Conservation (phyloP, 2,329 filamentous ascomycete genomes). For the Aspergillus neoniger region DNA sequence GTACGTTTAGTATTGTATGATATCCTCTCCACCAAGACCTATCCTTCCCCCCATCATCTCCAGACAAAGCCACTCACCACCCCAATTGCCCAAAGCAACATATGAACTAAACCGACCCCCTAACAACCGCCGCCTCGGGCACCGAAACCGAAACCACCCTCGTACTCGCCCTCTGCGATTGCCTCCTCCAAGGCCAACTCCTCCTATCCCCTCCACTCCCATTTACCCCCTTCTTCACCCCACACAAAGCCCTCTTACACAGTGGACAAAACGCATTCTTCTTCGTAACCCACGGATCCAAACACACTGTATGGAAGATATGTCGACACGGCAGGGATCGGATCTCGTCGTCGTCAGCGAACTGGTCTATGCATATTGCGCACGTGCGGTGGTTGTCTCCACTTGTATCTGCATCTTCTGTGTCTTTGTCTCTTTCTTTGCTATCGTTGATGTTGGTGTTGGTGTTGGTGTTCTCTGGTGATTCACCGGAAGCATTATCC, state of each 20-base stretch:
- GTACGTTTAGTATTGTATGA: too few species aligned
- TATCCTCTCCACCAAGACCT: neutral
- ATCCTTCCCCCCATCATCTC: neutral
- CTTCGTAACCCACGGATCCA: slow-evolving; percentile 95
- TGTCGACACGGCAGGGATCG: slow-evolving; percentile 94
- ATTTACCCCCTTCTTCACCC: neutral
- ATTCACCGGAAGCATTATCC: too few species aligned
- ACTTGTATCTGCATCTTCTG: neutral
- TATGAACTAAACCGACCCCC: neutral
- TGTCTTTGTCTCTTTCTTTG: neutral
- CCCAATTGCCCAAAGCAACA: neutral
- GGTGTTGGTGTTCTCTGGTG: too few species aligned
- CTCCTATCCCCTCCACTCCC: neutral
- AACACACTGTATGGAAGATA: slow-evolving; percentile 90
- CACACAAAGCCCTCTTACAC: slow-evolving; percentile 62
- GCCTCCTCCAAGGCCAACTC: neutral
- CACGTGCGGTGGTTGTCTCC: slow-evolving; percentile 50
- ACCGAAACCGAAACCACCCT: neutral
- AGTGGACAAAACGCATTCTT: slow-evolving; percentile 92
- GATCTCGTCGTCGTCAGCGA: slow-evolving; percentile 88
- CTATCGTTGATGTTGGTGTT: too few species aligned
- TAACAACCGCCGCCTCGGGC: neutral
- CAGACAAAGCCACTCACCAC: neutral
- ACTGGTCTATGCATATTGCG: slow-evolving; percentile 94
- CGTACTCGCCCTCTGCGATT: neutral